Evolutionary conservation across 2,329 filamentous ascomycete species (phyloP).

Genomic region (Verticillium albo-atrum): DNA sequence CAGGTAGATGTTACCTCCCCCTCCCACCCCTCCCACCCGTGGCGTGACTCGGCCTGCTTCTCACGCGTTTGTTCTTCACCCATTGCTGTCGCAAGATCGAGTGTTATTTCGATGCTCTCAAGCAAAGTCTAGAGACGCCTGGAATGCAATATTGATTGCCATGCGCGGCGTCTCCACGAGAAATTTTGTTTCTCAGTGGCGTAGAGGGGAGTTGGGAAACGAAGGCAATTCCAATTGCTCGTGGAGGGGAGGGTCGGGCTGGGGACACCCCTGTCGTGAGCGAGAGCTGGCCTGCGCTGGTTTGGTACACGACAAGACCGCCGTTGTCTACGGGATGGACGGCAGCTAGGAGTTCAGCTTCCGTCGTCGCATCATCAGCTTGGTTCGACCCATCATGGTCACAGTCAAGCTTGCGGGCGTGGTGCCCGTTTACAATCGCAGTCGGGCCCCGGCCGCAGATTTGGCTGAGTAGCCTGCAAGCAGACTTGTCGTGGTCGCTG

Average conservation of each 20-base stretch:
- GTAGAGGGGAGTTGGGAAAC: background rate
- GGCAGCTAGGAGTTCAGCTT: background rate
- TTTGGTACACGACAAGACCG: background rate
- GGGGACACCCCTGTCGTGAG: background rate
- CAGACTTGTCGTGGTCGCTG: no score
- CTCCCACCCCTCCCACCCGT: background rate
- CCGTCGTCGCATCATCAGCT: background rate
- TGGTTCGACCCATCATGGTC: background rate
- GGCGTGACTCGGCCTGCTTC: background rate
- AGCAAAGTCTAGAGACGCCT: background rate
- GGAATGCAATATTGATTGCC: background rate
- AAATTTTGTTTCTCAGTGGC: background rate
- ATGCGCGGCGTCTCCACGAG: background rate
- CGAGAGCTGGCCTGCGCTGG: background rate
- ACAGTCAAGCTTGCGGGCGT: background rate
- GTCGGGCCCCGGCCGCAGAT: background rate
- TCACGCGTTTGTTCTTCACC: background rate
- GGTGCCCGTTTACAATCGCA: background rate
- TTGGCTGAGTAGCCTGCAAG: background rate
- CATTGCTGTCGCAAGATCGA: background rate
- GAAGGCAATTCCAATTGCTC: background rate
- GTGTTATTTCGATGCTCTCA: background rate
- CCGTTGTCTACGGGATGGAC: background rate
- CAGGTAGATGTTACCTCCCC: background rate
- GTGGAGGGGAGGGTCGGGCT: background rate